These are phyloP conservation scores for Xylariaceae sp. DNA, from an alignment of 2,329 filamentous ascomycete genomes.

Conservation along the genomic window DNA sequence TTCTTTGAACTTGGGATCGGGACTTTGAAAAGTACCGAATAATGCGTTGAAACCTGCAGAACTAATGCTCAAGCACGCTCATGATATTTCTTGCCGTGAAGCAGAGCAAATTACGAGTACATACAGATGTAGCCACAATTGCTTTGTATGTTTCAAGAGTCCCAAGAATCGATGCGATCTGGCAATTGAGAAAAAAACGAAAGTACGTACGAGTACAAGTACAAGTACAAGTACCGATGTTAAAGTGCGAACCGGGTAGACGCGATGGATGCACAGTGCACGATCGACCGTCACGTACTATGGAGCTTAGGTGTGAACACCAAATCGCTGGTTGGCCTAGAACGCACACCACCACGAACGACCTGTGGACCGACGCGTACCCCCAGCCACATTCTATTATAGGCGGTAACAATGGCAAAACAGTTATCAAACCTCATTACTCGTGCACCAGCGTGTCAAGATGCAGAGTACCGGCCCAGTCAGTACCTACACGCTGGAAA, in stretches of 20 bases:
- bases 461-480: neutral
- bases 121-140: neutral
- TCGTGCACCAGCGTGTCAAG: neutral
- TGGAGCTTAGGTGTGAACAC: neutral
- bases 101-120: neutral
- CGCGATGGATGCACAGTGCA: neutral
- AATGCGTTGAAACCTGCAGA: too few species aligned
- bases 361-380: neutral
- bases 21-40: too few species aligned
- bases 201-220: too few species aligned
- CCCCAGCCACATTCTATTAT: neutral
- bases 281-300: neutral
- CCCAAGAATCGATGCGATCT: neutral
- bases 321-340: neutral
- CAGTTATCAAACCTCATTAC: neutral
- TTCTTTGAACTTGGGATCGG: too few species aligned
- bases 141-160: neutral
- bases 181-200: too few species aligned
- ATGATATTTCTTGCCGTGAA: neutral
- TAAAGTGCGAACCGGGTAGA: too few species aligned
- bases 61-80: neutral
- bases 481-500: neutral
- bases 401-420: neutral
- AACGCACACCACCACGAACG: neutral
- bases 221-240: too few species aligned